Conservation (phyloP, 2,329 filamentous ascomycete species). For the Chaetomiaceae sp. region DNA sequence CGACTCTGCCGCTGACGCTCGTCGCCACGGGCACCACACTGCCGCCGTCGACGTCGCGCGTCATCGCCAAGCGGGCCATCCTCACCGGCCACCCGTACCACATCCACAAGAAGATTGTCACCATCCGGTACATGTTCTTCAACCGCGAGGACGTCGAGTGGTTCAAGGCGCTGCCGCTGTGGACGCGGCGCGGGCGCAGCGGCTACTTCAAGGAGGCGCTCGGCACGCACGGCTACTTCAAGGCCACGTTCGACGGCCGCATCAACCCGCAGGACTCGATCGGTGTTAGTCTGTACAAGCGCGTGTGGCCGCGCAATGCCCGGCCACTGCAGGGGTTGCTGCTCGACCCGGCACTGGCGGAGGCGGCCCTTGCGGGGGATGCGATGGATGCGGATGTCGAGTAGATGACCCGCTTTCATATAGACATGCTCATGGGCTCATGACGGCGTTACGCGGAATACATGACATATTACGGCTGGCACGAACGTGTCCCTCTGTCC, state of each 20-base stretch:
- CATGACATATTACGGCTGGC: slow-evolving; percentile 9
- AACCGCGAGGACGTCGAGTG: slow-evolving; percentile 89
- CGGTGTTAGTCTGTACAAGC: slow-evolving; percentile 82
- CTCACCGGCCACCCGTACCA: slow-evolving; percentile 96
- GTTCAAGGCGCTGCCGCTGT: slow-evolving; percentile 95
- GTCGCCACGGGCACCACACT: slow-evolving; percentile 84
- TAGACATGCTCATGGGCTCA: slow-evolving; percentile 5
- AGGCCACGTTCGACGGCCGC: slow-evolving; percentile 92
- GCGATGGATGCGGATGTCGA: slow-evolving; percentile 34
- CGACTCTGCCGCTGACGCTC: slow-evolving; percentile 56
- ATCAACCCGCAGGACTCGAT: slow-evolving; percentile 95
- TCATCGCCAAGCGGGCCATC: slow-evolving; percentile 90
- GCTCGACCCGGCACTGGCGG: slow-evolving; percentile 13
- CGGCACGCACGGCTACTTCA: slow-evolving; percentile 99
- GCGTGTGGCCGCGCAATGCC: slow-evolving; percentile 72
- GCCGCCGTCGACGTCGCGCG: slow-evolving; percentile 66
- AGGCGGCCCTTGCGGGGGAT: slow-evolving; percentile 18
- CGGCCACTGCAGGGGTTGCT: slow-evolving; percentile 40
- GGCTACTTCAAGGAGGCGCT: slow-evolving; percentile 92
- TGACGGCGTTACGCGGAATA: slow-evolving; percentile 12
- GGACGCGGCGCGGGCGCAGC: slow-evolving; percentile 82
- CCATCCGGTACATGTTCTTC: slow-evolving; percentile 99
- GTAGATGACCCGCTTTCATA: background rate
- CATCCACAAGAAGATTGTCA: slow-evolving; percentile 97
- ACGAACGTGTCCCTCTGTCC: background rate